Base-by-base conservation (phyloP, 257 asterid species). In the Rubia yunnanensis region DNA sequence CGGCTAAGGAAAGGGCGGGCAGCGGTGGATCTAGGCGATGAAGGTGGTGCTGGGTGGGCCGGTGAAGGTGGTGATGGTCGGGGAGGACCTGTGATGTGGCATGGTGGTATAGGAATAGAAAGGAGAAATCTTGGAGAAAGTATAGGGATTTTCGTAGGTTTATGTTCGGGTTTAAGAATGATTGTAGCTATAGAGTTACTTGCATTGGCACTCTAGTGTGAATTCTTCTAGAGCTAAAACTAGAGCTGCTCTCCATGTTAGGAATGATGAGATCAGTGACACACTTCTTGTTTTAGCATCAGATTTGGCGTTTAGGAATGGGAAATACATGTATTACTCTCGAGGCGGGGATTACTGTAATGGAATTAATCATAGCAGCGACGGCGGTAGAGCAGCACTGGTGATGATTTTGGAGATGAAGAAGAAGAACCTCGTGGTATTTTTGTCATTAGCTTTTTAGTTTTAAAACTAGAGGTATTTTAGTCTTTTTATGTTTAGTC, bases 41-140 rank as follows among this genome's bases (percentile, higher is more conserved):
- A n/a, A n/a, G n/a, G n/a, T n/a, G n/a, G n/a, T n/a, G n/a, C n/a
- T n/a, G n/a, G n/a, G n/a, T n/a, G n/a, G n/a, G n/a, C n/a, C n/a
- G n/a, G n/a, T n/a, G n/a, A n/a, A n/a, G n/a, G n/a, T n/a, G n/a
- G n/a, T n/a, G n/a, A n/a, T n/a, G n/a, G n/a, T n/a, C n/a, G n/a
- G n/a, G n/a, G n/a, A n/a, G n/a, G n/a, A n/a, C n/a, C n/a, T 90
- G 99, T 84, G 99, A 94, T 69, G 98, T 92, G 71, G 81, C 87
- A 1, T 92, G 98, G 98, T 82, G 98, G 82, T 92, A 85, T 73
- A 84, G 95, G 76, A 88, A 92, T 72, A 88, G 78, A 70, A 86
- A 79, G 68, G 98, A 92, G 84, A 88, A 79, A 59, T 90, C 99
- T 32, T 94, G 96, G 99, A 81, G 97, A 78, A 85, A 72, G 89